Percentiles rank a stretch among this genome's conserved stretches.
Evolutionary conservation across 2,329 filamentous ascomycete species (phyloP).

Genomic region (Penicillium oxalicum): DNA sequence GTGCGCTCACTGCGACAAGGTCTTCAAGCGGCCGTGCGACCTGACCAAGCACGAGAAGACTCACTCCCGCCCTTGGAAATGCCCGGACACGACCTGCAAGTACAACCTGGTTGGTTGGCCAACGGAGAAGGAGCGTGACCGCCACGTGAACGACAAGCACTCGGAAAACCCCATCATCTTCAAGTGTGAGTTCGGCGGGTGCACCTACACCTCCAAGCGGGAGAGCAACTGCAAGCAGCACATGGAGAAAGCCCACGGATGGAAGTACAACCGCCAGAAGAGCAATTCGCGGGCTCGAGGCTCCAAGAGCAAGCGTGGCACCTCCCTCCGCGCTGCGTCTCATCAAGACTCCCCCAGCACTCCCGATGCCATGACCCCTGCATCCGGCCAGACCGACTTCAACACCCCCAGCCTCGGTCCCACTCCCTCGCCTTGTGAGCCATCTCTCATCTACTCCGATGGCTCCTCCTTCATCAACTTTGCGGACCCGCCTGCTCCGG

Average conservation of each 20-base stretch:
- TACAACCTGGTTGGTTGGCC: conserved; percentile 89
- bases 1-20: conserved; percentile 79
- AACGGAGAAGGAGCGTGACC: conserved; percentile 94
- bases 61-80: conserved; percentile 95
- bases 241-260: conserved; percentile 94
- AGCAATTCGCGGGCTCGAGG: conserved; percentile 67
- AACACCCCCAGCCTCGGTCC: conserved; percentile 44
- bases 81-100: conserved; percentile 73
- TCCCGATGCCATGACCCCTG: conserved; percentile 58
- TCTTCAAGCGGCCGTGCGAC: conserved; percentile 96
- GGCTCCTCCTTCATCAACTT: conserved; percentile 22
- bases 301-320: conserved; percentile 31
- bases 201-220: conserved; percentile 90
- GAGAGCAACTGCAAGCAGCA: conserved; percentile 98
- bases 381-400: conserved; percentile 49
- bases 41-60: conserved; percentile 98
- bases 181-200: conserved; percentile 75
- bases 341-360: conserved; percentile 53
- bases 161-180: conserved; percentile 72
- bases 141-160: conserved; percentile 95
- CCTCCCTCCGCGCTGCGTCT: conserved; percentile 46
- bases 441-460: conserved; percentile 10
- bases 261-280: conserved; percentile 87
- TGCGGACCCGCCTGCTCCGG: conserved; percentile 21
- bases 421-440: conserved; percentile 23